Percentiles rank a stretch among this genome's conserved stretches.
Conservation (phyloP, 2,329 filamentous ascomycete genomes). For the Hysterium pulicare region DNA sequence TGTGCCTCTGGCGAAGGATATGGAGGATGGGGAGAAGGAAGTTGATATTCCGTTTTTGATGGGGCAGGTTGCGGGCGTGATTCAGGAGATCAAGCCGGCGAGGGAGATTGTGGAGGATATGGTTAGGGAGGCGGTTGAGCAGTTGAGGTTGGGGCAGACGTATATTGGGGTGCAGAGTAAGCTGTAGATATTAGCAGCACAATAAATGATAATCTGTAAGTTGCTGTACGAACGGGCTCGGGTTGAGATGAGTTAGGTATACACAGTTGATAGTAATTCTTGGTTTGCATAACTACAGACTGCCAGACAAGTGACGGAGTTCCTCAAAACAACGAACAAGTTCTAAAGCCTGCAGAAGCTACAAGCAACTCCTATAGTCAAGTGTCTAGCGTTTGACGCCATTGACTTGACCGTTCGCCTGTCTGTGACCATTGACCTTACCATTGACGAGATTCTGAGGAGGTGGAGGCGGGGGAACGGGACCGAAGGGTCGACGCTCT, state of each 20-base stretch:
- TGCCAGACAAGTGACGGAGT: too few species aligned
- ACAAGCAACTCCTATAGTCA: background rate
- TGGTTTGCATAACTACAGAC: background rate
- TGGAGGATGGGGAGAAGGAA: constrained; percentile 78
- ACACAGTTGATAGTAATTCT: background rate
- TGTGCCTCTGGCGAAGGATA: constrained; percentile 76
- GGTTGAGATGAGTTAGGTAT: background rate
- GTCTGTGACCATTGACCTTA: constrained; percentile 34
- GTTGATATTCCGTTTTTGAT: constrained; percentile 86
- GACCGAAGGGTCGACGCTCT: constrained; percentile 35
- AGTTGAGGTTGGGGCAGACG: constrained; percentile 35
- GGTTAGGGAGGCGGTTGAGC: constrained; percentile 53
- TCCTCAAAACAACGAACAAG: background rate
- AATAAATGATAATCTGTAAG: too few species aligned
- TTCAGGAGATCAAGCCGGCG: constrained; percentile 75
- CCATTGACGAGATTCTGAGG: constrained; percentile 30
- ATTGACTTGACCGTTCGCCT: constrained; percentile 38
- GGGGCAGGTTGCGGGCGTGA: constrained; percentile 85
- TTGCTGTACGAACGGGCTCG: too few species aligned
- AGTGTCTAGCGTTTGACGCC: constrained; percentile 34
- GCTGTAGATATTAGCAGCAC: too few species aligned
- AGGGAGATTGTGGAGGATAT: constrained; percentile 85
- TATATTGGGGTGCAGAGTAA: constrained; percentile 34
- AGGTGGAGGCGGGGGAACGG: constrained; percentile 36
- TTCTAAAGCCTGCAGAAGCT: background rate